Base-by-base conservation (phyloP, 257 asterid species). In the Haberlea rhodopensis region DNA sequence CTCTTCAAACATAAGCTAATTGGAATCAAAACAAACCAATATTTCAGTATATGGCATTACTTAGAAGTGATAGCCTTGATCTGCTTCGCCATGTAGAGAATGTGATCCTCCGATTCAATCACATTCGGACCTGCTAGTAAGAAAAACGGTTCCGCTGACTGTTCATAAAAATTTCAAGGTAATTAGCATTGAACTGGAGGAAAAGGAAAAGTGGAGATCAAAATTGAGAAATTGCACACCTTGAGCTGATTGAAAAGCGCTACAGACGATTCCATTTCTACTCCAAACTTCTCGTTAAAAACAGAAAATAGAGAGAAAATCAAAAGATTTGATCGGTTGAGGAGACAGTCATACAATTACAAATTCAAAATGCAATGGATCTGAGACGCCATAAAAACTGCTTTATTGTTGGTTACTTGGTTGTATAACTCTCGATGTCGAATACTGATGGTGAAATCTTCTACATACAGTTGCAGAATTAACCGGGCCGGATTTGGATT, bases 101-200 rank as follows among this genome's bases (percentile, higher is more conserved):
- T 75, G 66, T 89, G 95, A 7, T 92, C 95, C 80, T 87, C 95
- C 1, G 95, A 89, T 81, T 89, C 96, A 34, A 85, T 87, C 80
- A 87, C 97, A 85, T 92, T 92, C 8, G 97, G 97, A 20, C 96
- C 99, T 8, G 97, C 96, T 66, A 92, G 77, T 60, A 60, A 34
- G 34, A 61, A 23, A 61, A 43, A 37, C n/a, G 99, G 96, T 69
- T 85, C 88, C 22, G 96, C 91, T 13, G 79, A 43, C 99, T 92
- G 79, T 9, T 53, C 32, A 49, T 29, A 57, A 62, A 25, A 57
- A 48, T 8, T 31, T 26, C 0, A 43, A 62, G 65, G 32, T 43
- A 23, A 34, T 28, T 6, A 8, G 40, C 21, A 62, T 34, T 8
- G 16, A 3, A 13, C 24, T 23, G 16, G 28, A 9, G 65, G 46